These are phyloP conservation scores for Calonectria pteridis DNA, from an alignment of 2,329 filamentous ascomycete genomes.

Conservation along the genomic window DNA sequence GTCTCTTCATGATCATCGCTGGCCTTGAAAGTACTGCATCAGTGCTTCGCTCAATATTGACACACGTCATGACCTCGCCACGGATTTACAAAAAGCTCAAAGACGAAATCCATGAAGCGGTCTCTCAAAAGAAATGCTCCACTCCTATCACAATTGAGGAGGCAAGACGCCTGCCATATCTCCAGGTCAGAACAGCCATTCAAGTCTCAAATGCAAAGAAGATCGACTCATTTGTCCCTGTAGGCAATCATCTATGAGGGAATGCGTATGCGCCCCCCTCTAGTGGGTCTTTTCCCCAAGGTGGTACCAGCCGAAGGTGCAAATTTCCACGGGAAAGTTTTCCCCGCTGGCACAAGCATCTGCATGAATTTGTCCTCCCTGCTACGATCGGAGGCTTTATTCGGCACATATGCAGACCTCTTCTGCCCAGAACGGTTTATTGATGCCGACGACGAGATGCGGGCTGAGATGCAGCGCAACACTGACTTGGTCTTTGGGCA, in stretches of 20 bases:
- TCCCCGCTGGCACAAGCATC: background rate
- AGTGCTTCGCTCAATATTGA: background rate
- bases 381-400: background rate
- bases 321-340: background rate
- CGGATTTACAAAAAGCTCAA: background rate
- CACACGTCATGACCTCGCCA: background rate
- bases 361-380: background rate
- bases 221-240: background rate
- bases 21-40: background rate
- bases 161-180: background rate
- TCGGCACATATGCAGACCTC: background rate
- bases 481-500: background rate
- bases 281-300: background rate
- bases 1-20: background rate
- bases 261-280: background rate
- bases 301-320: background rate
- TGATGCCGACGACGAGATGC: background rate
- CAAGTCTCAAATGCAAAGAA: background rate
- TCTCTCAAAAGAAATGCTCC: background rate
- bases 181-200: background rate
- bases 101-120: background rate
- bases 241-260: background rate
- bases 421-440: background rate
- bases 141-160: background rate
- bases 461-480: background rate